A percentile compares a stretch with the other conserved stretches of the same genome.
Evolutionary conservation across 495 filamentous ascomycete genomes (phyloP).

Genomic region (Halenospora varia): DNA sequence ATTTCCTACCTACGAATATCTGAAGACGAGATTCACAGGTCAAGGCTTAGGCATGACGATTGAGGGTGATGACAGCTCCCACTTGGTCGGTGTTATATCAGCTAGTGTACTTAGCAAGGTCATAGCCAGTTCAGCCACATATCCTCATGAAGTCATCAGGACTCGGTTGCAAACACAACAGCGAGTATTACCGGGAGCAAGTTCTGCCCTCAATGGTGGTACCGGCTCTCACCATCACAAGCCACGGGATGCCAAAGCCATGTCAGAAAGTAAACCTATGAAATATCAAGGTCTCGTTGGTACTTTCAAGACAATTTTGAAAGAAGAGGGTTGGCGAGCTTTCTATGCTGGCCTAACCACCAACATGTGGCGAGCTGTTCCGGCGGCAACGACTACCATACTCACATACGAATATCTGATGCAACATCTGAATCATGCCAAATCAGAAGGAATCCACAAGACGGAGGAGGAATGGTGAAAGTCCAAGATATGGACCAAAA

Average conservation of each 20-base stretch:
- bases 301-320: conserved; percentile 77
- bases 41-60: conserved; percentile 69
- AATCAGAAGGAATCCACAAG: conserved; percentile 20
- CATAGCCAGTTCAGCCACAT: conserved; percentile 90
- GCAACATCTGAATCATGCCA: conserved; percentile 39
- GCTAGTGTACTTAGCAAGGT: conserved; percentile 96
- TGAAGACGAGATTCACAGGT: conserved; percentile 89
- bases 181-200: conserved; percentile 49
- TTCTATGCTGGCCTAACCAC: conserved; percentile 98
- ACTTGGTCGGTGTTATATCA: conserved; percentile 71
- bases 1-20: conserved; percentile 91
- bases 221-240: conserved; percentile 21
- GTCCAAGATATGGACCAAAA: not conserved
- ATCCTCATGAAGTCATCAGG: conserved; percentile 93
- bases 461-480: conserved; percentile 7
- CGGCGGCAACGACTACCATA: conserved; percentile 94
- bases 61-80: conserved; percentile 51
- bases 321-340: conserved; percentile 91
- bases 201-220: conserved; percentile 64
- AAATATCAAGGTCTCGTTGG: conserved; percentile 79
- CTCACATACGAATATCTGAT: conserved; percentile 91
- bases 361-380: conserved; percentile 93
- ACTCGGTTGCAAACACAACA: conserved; percentile 88
- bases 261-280: conserved; percentile 34
- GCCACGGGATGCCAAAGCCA: conserved; percentile 25